Base-by-base conservation (phyloP, 345 rosid species). In the Draba incana region DNA sequence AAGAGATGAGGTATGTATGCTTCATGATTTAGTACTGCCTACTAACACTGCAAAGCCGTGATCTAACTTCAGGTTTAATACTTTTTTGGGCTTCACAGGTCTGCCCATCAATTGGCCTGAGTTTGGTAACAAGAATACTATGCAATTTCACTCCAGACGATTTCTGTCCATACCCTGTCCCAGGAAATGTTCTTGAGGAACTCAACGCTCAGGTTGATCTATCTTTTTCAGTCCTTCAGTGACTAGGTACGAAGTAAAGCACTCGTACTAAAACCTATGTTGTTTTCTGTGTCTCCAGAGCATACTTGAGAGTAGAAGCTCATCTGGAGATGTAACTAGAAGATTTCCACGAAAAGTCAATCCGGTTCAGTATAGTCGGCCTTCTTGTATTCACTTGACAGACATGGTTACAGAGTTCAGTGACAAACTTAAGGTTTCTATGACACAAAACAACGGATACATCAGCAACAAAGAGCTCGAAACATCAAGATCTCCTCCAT, bases 81-180 rank as follows among this genome's bases (percentile, higher is more conserved):
- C 24, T 57, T 51, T 51, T 25, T 4, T 28, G 46, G 71, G 24
- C 35, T 61, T 75, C 52, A 45, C 71, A 95, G 99, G 89, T 92
- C 50, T 92, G 98, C 67, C 98, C 99, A 51, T 85, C 88, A 16
- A 88, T 95, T 53, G 63, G 82, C 49, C 88, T 89, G 66, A 65
- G 85, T 44, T 77, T 95, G 72, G 64, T 92, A 66, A 86, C 83
- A 76, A 81, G 98, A 75, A 87, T 92, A 61, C 80, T 95, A 38
- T 89, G 98, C 85, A 92, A 95, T 81, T 95, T 92, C 52, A 88
- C 92, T 24, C 99, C 99, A 0, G 99, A 92, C 52, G 99, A 92
- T 57, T 95, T 95, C 78, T 92, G 97, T 52, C 96, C 94, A 0
- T 89, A 92, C 76, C 69, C 92, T 70, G 92, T 92, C 66, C 91